These are phyloP conservation scores for Ogataea ganodermae DNA, from an alignment of 805 yeast species.

Conservation along the genomic window DNA sequence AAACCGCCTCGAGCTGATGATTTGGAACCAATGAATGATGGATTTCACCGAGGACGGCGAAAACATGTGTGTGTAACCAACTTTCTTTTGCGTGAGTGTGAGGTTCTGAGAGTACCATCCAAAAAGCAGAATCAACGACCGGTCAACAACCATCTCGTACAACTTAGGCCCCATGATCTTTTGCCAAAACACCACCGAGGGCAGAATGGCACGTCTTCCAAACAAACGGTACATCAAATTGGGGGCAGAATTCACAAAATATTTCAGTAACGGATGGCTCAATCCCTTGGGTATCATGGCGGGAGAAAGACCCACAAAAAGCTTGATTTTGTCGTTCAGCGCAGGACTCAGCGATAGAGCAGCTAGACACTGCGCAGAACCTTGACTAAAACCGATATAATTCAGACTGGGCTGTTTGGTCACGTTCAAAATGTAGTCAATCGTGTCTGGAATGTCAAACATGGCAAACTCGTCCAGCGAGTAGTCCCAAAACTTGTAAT, in stretches of 20 bases:
- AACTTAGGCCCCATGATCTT: conserved; percentile 52
- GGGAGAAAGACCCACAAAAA: conserved; percentile 84
- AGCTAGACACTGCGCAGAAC: conserved; percentile 92
- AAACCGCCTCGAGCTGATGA: conserved; percentile 46
- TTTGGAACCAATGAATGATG: conserved; percentile 51
- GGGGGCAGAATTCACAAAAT: conserved; percentile 76
- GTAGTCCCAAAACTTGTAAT: conserved; percentile 79
- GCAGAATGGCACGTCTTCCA: conserved; percentile 72
- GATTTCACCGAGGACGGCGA: conserved; percentile 58
- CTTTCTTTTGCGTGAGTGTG: conserved; percentile 43
- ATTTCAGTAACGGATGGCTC: conserved; percentile 41
- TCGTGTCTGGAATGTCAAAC: conserved; percentile 83
- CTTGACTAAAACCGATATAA: conserved; percentile 91
- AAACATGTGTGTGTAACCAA: conserved; percentile 54
- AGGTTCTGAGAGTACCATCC: conserved; percentile 51
- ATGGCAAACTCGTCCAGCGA: conserved; percentile 89
- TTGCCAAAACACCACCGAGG: conserved; percentile 66
- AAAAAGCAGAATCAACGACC: conserved; percentile 46
- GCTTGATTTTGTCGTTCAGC: conserved; percentile 55
- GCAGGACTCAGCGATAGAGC: conserved; percentile 66
- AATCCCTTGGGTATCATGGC: conserved; percentile 92
- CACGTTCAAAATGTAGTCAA: conserved; percentile 64
- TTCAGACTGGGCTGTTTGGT: conserved; percentile 50
- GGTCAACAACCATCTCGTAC: conserved; percentile 48
- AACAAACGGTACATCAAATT: conserved; percentile 67